Evolutionary conservation across 371 early-diverging fungal genomes (phyloP).

Genomic region (Saksenaea vasiformis): DNA sequence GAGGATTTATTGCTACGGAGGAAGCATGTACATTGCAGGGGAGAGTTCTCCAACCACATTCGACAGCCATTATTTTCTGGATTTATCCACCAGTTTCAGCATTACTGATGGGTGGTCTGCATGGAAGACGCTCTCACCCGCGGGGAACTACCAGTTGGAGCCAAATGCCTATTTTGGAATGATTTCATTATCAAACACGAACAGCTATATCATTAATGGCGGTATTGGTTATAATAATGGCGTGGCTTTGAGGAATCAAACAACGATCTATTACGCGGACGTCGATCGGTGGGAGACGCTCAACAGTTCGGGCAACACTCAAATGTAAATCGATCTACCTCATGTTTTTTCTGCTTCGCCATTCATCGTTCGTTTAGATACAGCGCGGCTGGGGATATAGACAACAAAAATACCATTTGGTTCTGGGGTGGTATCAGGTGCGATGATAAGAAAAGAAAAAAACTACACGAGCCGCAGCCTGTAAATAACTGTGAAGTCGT

Average conservation of each 20-base stretch:
- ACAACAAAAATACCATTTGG: slow-evolving; percentile 9
- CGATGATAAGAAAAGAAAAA: neutral
- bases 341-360: neutral
- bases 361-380: slow-evolving; percentile 7
- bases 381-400: slow-evolving; percentile 12
- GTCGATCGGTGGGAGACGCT: slow-evolving; percentile 13
- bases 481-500: neutral
- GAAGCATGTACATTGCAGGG: slow-evolving; percentile 1
- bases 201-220: slow-evolving; percentile 8
- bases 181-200: neutral
- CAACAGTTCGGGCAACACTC: neutral
- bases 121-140: neutral
- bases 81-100: neutral
- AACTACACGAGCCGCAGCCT: neutral
- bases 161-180: slow-evolving; percentile 20
- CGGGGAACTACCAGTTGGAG: neutral
- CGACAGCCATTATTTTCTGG: neutral
- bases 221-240: slow-evolving; percentile 15
- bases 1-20: neutral
- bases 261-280: slow-evolving; percentile 7
- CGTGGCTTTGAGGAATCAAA: slow-evolving; percentile 13
- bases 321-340: neutral
- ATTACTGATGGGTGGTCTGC: neutral
- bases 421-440: slow-evolving; percentile 21
- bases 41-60: neutral